These are phyloP conservation scores for Isabelozyma pseudorhagii DNA, from an alignment of 805 yeast genomes.

Conservation along the genomic window DNA sequence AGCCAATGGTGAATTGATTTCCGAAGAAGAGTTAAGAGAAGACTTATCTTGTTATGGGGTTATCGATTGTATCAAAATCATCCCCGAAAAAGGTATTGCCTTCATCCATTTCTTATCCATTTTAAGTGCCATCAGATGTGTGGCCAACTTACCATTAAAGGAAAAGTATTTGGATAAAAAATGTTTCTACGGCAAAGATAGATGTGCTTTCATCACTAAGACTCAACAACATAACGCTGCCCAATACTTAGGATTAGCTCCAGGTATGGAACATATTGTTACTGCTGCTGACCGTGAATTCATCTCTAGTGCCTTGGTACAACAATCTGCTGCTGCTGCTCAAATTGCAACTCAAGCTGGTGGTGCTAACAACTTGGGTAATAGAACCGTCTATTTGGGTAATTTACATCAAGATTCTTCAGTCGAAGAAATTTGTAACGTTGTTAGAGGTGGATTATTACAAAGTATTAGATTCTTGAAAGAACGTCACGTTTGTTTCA, in stretches of 20 bases:
- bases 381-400: conserved; percentile 89
- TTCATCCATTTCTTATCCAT: conserved; percentile 89
- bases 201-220: conserved; percentile 91
- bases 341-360: conserved; percentile 94
- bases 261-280: conserved; percentile 79
- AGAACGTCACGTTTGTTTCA: conserved; percentile 89
- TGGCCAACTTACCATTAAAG: conserved; percentile 63
- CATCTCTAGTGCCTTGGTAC: conserved; percentile 74
- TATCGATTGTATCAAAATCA: conserved; percentile 79
- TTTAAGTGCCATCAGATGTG: conserved; percentile 81
- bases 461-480: conserved; percentile 77
- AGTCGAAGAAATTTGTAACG: conserved; percentile 92
- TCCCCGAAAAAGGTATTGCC: conserved; percentile 79
- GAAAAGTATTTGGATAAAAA: conserved; percentile 73
- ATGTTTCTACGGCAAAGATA: conserved; percentile 88
- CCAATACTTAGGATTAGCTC: conserved; percentile 86
- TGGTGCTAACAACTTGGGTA: conserved; percentile 87
- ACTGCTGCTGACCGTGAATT: conserved; percentile 65
- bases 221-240: conserved; percentile 98
- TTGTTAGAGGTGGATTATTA: conserved; percentile 89
- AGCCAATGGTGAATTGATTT: conserved; percentile 40
- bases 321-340: conserved; percentile 97
- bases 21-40: conserved; percentile 62
- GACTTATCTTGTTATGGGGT: conserved; percentile 76
- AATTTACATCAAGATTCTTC: conserved; percentile 85